A percentile compares a stretch with the other conserved stretches of the same genome.
Conservation (phyloP, 2,329 filamentous ascomycete species). For the Ceratocystis eucalypticola region DNA sequence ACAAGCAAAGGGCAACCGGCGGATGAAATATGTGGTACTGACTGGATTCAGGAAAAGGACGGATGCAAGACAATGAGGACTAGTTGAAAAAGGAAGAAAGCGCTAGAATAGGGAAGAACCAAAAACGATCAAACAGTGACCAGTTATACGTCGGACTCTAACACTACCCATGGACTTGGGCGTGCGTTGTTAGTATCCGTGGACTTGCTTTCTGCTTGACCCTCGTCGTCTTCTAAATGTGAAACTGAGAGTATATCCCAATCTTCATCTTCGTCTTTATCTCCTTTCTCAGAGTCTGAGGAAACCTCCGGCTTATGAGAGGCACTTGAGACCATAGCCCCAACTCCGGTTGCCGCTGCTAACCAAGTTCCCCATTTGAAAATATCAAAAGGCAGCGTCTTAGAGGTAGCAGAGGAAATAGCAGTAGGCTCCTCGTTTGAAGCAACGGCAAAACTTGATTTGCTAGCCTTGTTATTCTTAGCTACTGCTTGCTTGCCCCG, state of each 20-base stretch:
- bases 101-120: neutral
- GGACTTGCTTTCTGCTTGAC: neutral
- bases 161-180: slow-evolving; percentile 7
- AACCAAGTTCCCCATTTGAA: slow-evolving; percentile 5
- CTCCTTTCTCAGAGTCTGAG: neutral
- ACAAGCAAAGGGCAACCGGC: neutral
- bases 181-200: neutral
- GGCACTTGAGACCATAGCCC: neutral
- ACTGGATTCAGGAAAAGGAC: slow-evolving; percentile 10
- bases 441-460: neutral
- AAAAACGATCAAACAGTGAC: neutral
- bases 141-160: neutral
- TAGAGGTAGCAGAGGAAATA: neutral
- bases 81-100: neutral
- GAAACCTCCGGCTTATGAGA: neutral
- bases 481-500: neutral
- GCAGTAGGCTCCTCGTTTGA: neutral
- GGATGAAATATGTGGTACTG: neutral
- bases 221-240: neutral
- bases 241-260: slow-evolving; percentile 10
- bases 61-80: neutral
- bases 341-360: neutral
- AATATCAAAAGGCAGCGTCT: neutral
- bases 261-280: slow-evolving; percentile 7
- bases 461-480: neutral